Evolutionary conservation across 306 rosid species (phyloP).

Genomic region (Citrullus colocynthis): DNA sequence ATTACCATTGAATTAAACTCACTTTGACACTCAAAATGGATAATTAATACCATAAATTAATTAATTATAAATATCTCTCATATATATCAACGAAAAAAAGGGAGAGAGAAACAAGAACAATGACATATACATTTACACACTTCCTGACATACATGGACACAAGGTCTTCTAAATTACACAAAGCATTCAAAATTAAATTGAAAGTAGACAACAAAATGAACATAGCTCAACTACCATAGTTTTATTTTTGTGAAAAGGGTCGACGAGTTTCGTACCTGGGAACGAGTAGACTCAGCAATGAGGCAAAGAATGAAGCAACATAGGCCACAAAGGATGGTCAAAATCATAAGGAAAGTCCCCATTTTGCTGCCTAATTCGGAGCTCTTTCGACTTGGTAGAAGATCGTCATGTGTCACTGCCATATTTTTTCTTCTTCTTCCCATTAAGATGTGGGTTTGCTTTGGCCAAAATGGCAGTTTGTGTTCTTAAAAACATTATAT

Average conservation of each 20-base stretch:
- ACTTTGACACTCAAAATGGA: too few species aligned
- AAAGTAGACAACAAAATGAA: background rate
- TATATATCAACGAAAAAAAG: too few species aligned
- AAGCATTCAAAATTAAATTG: background rate
- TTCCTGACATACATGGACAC: background rate
- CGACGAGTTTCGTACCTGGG: constrained; percentile 34
- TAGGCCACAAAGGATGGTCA: constrained; percentile 62
- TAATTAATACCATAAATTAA: too few species aligned
- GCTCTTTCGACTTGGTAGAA: constrained; percentile 42
- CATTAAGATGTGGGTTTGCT: background rate
- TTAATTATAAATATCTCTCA: too few species aligned
- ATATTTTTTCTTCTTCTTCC: constrained; percentile 23
- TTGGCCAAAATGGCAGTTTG: too few species aligned
- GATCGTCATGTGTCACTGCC: constrained; percentile 92
- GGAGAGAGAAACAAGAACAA: too few species aligned
- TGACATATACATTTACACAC: too few species aligned
- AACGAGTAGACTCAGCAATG: constrained; percentile 83
- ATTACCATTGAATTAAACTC: too few species aligned
- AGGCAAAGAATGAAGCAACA: constrained; percentile 72
- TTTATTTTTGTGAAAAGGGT: background rate
- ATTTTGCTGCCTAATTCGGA: constrained; percentile 58
- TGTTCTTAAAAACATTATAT: background rate
- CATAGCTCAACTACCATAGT: too few species aligned
- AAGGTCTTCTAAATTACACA: background rate
- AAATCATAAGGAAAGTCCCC: constrained; percentile 39